Evolutionary conservation across 148 eudicot species (phyloP), one percentile per base, ranked within the genome.

Genomic region (Pouteria glomerata): DNA sequence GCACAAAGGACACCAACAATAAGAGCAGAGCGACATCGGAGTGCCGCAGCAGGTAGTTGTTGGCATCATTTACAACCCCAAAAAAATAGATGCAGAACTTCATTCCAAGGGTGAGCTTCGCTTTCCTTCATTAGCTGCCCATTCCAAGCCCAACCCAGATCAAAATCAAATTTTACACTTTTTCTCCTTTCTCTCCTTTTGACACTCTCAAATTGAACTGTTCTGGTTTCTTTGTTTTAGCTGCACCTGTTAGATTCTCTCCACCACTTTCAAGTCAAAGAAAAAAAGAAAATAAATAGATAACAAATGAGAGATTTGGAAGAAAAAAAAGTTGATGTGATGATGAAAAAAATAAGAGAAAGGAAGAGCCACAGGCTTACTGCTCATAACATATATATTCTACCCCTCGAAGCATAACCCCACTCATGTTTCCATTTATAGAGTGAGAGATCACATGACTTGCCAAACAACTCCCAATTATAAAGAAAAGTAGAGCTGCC

Each of bases 371-470:
- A 82, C 86, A 86, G 89, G n/a, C n/a, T n/a, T n/a, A n/a, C n/a
- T n/a, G n/a, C n/a, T n/a, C 87, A 85, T 82, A 88, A 76, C 75
- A 96, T 91, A 92, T 92, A 92, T 92, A 92, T 90, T 92, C 96
- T 79, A 50, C n/a, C 80, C 68, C n/a, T n/a, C n/a, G n/a, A n/a
- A 72, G 52, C 80, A 82, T 47, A 80, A 66, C 91, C 96, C 96
- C 87, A 84, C 87, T 63, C 68, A 77, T 80, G 91, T 88, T 89
- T 87, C 90, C 85, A 74, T 84, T 86, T 89, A 89, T 85, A 88
- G 85, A 80, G 98, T 87, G 93, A 86, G 88, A 87, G 84, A n/a
- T n/a, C 82, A 79, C 79, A 82, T 76, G 80, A 87, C 93, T 84
- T 15, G 19, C 77, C 81, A 78, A 81, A 86, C 71, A 83, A 78